These are phyloP conservation scores for Blastomyces parvus DNA, from an alignment of 2,329 filamentous ascomycete species.

Conservation along the genomic window DNA sequence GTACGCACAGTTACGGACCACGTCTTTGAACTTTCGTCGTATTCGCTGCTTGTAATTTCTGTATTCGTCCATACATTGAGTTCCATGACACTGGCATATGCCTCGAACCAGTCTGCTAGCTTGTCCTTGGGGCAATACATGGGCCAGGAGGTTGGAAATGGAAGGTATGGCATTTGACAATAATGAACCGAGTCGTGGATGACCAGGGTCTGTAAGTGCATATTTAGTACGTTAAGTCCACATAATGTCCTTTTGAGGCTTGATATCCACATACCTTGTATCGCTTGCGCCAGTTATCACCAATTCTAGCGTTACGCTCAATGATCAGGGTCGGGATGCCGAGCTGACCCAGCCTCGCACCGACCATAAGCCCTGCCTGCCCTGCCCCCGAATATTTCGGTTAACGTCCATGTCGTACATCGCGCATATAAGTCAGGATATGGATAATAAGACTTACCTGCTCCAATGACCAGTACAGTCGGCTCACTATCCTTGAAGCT, in stretches of 20 bases:
- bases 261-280: slow-evolving; percentile 29
- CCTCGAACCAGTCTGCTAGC: slow-evolving; percentile 42
- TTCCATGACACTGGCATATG: slow-evolving; percentile 42
- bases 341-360: slow-evolving; percentile 34
- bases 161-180: slow-evolving; percentile 32
- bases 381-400: slow-evolving; percentile 23
- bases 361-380: slow-evolving; percentile 36
- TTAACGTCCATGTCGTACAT: not conserved
- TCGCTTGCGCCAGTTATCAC: slow-evolving; percentile 44
- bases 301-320: slow-evolving; percentile 38
- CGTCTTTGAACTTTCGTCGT: slow-evolving; percentile 28
- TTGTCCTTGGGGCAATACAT: slow-evolving; percentile 40
- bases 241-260: not conserved
- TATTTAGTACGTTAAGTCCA: not conserved
- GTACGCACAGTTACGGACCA: slow-evolving; percentile 32
- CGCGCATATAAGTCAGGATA: not conserved
- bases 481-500: slow-evolving; percentile 31
- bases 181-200: slow-evolving; percentile 35
- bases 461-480: slow-evolving; percentile 35
- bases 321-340: slow-evolving; percentile 36
- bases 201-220: slow-evolving; percentile 24
- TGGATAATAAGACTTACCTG: slow-evolving; percentile 21
- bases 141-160: slow-evolving; percentile 36
- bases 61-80: slow-evolving; percentile 40
- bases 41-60: slow-evolving; percentile 31